phyloP scores from a whole-genome alignment of 208 protist genomes.

The Trichomonas vaginalis region DNA sequence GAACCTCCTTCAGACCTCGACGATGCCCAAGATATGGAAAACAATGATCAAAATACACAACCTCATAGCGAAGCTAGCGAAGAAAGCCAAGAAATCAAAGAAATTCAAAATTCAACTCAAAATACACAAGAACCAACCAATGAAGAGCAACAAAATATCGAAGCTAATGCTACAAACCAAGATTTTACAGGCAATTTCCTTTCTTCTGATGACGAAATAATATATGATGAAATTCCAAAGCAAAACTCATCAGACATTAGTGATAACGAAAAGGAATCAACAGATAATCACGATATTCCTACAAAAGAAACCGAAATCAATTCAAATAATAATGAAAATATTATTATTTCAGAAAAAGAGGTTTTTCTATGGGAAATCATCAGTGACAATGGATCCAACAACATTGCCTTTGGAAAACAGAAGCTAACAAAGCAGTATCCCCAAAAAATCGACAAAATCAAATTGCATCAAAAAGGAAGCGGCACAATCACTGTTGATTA shows the following conservation, averaged over 20 bases:
- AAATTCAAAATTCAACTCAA: background rate
- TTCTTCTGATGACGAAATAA: background rate
- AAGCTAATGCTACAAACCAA: background rate
- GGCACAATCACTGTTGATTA: too few relatives aligned
- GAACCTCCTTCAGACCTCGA: background rate
- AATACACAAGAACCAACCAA: background rate
- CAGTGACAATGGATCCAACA: background rate
- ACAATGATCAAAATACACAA: background rate
- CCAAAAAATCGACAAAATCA: background rate
- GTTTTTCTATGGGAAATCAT: background rate
- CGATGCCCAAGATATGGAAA: background rate
- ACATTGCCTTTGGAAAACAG: background rate
- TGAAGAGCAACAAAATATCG: too few relatives aligned
- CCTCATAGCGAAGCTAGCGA: background rate
- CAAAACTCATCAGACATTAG: background rate
- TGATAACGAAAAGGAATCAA: background rate
- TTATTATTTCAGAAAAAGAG: too few relatives aligned
- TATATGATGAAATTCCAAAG: too few relatives aligned
- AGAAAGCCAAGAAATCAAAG: background rate
- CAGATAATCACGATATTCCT: background rate
- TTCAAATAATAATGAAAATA: background rate
- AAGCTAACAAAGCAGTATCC: background rate
- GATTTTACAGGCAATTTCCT: background rate
- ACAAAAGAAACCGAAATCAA: background rate
- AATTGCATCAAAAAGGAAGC: background rate